Evolutionary conservation across 176 grass and related monocot species (phyloP).

Genomic region (Cenchrus fungigraminus): DNA sequence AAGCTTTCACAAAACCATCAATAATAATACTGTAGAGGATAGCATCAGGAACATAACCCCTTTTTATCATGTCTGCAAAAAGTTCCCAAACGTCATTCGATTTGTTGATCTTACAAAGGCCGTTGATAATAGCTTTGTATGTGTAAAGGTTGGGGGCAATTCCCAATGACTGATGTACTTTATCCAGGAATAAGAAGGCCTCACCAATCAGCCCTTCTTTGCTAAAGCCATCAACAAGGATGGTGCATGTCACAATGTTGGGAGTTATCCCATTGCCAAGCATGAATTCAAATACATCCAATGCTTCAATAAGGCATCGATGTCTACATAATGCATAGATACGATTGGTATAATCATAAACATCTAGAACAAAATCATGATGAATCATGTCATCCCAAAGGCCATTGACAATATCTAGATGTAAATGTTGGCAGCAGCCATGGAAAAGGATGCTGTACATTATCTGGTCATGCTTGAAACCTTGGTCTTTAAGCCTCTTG

Average conservation of each 20-base stretch:
- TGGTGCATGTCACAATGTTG: constrained; percentile 72
- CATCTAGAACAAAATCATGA: constrained; percentile 54
- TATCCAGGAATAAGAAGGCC: constrained; percentile 64
- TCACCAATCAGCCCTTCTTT: constrained; percentile 59
- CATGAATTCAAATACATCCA: constrained; percentile 65
- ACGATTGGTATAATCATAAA: constrained; percentile 68
- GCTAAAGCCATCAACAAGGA: constrained; percentile 63
- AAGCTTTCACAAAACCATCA: constrained; percentile 67
- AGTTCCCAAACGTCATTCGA: constrained; percentile 44
- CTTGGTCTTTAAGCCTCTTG: constrained; percentile 41
- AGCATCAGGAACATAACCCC: constrained; percentile 60
- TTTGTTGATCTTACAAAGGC: constrained; percentile 62
- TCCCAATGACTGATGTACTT: constrained; percentile 45
- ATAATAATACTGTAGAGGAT: constrained; percentile 70
- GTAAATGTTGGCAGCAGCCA: constrained; percentile 60
- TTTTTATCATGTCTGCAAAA: constrained; percentile 80
- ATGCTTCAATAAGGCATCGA: constrained; percentile 62
- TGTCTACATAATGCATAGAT: constrained; percentile 75
- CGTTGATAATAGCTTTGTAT: constrained; percentile 73
- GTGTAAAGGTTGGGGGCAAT: constrained; percentile 66
- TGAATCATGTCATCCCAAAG: constrained; percentile 65
- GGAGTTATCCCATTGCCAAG: constrained; percentile 58
- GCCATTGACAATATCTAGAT: constrained; percentile 46
- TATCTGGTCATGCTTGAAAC: constrained; percentile 49
- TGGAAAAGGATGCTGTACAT: constrained; percentile 69